A percentile compares a stretch with the other conserved stretches of the same genome.
phyloP scores from a whole-genome alignment of 2,329 filamentous ascomycete genomes.

The Westerdykella ornata region DNA sequence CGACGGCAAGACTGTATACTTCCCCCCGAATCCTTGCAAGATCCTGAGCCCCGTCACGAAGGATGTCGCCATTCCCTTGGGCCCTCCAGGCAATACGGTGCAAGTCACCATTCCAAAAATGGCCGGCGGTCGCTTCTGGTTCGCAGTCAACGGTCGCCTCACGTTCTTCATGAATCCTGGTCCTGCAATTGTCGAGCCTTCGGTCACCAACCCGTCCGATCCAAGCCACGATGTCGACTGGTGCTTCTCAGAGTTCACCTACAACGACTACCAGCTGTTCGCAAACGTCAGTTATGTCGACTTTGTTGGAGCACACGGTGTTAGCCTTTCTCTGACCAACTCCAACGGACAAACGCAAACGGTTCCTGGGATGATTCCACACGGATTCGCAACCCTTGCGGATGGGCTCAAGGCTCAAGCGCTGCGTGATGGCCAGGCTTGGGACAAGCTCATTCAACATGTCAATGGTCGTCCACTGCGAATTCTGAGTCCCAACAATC shows the following conservation, averaged over 20 bases:
- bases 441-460: conserved; percentile 54
- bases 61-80: conserved; percentile 59
- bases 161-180: conserved; percentile 66
- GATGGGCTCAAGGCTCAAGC: conserved; percentile 51
- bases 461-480: conserved; percentile 35
- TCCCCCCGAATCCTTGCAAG: conserved; percentile 52
- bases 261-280: conserved; percentile 43
- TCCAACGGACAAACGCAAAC: conserved; percentile 36
- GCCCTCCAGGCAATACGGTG: conserved; percentile 53
- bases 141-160: conserved; percentile 54
- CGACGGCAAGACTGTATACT: conserved; percentile 61
- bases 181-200: conserved; percentile 67
- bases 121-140: conserved; percentile 66
- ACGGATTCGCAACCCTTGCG: conserved; percentile 53
- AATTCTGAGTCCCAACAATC: conserved; percentile 42
- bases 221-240: conserved; percentile 43
- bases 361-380: conserved; percentile 52
- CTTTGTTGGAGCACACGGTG: conserved; percentile 52
- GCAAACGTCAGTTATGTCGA: conserved; percentile 65
- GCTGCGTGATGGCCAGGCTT: conserved; percentile 48
- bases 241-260: conserved; percentile 45
- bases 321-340: conserved; percentile 42
- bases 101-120: conserved; percentile 62
- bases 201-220: conserved; percentile 57
- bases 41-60: conserved; percentile 48